These are phyloP conservation scores for Hyaloperonospora arabidopsidis DNA, from an alignment of 352 stramenopile species.

Conservation along the genomic window DNA sequence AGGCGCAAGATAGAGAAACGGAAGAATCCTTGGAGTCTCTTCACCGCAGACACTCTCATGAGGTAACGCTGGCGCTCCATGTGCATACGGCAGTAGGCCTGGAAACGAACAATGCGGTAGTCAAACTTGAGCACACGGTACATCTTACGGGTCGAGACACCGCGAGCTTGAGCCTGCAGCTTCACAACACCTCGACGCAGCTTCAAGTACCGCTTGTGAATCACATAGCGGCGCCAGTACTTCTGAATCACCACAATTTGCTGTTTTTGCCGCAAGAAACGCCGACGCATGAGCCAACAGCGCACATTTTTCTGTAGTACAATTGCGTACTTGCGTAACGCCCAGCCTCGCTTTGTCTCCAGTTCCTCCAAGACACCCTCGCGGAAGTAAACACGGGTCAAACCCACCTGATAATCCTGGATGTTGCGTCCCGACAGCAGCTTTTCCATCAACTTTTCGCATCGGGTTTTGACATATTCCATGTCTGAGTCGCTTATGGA, in stretches of 20 bases:
- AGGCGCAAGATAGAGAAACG: conserved; percentile 66
- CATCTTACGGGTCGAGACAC: conserved; percentile 47
- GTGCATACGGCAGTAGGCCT: conserved; percentile 60
- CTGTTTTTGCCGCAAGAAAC: conserved; percentile 41
- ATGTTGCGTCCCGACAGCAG: conserved; percentile 66
- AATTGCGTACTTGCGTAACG: conserved; percentile 69
- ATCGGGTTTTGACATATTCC: conserved; percentile 46
- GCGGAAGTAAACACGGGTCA: conserved; percentile 81
- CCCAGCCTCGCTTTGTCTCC: conserved; percentile 63
- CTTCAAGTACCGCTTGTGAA: conserved; percentile 45
- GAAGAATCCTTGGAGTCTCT: conserved; percentile 67
- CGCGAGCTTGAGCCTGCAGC: conserved; percentile 58
- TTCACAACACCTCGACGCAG: conserved; percentile 43
- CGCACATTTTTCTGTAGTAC: conserved; percentile 67
- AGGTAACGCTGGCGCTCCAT: conserved; percentile 46
- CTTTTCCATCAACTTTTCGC: conserved; percentile 59
- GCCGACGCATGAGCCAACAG: conserved; percentile 49
- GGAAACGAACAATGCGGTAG: conserved; percentile 66
- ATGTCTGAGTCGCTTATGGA: conserved; percentile 38
- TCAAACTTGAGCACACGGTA: conserved; percentile 71
- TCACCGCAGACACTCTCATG: conserved; percentile 38
- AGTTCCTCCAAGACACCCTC: conserved; percentile 75
- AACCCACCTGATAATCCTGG: conserved; percentile 78
- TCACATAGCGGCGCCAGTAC: conserved; percentile 65
- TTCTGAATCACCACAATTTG: conserved; percentile 56